Conservation (phyloP, 169 alveolate species). For the Besnoitia besnoiti region DNA sequence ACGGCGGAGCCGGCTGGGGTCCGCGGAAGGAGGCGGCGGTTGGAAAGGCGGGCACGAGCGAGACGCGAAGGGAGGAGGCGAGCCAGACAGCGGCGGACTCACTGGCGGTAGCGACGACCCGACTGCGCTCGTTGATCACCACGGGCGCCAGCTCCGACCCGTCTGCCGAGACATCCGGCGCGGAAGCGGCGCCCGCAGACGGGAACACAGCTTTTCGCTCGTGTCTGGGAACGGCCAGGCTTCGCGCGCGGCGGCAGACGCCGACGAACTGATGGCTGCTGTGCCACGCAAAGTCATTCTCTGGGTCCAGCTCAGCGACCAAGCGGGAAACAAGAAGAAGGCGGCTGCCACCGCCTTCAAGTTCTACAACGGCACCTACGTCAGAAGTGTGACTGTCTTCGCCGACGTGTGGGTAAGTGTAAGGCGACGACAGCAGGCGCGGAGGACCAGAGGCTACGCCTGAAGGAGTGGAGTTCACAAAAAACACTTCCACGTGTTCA, state of each 20-base stretch:
- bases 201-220: no score
- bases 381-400: conserved; percentile 46
- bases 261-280: background rate
- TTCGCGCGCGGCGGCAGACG: background rate
- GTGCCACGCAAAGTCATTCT: conserved; percentile 33
- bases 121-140: background rate
- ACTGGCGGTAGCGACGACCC: background rate
- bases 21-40: background rate
- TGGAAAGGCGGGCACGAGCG: background rate
- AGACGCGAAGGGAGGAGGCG: background rate
- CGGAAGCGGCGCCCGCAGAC: conserved; percentile 15
- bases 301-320: conserved; percentile 58
- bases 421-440: background rate
- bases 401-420: conserved; percentile 60
- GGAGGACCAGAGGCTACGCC: background rate
- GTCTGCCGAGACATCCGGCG: conserved; percentile 2
- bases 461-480: background rate
- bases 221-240: no score
- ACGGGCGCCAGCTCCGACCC: background rate
- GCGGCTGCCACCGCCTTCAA: conserved; percentile 48
- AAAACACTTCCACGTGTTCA: background rate
- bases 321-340: conserved; percentile 28
- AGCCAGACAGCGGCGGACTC: background rate
- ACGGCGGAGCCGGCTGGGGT: background rate
- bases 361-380: conserved; percentile 57